A percentile compares a stretch with the other conserved stretches of the same genome.
phyloP scores from a whole-genome alignment of 2,329 filamentous ascomycete species.

The Clarireedia monteithiana region DNA sequence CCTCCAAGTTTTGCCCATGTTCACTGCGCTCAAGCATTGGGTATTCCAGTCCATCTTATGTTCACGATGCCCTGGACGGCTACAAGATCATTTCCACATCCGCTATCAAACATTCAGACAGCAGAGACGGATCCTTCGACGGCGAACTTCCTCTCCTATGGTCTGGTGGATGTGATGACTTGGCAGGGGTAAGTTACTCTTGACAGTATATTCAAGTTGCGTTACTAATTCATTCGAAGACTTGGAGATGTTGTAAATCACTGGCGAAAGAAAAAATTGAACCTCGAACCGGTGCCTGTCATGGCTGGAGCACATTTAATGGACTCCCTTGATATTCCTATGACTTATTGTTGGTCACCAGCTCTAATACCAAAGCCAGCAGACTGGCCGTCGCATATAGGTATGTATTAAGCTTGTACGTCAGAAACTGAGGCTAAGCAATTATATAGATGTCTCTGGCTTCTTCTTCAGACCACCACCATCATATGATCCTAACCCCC shows the following conservation, averaged over 20 bases:
- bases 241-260: conserved; percentile 70
- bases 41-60: conserved; percentile 1
- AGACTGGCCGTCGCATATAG: conserved; percentile 43
- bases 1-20: conserved; percentile 65
- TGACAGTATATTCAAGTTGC: not conserved
- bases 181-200: conserved; percentile 54
- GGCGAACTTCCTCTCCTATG: conserved; percentile 71
- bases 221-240: not conserved
- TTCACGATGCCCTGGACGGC: conserved; percentile 60
- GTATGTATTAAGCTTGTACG: not conserved
- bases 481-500: conserved; percentile 38
- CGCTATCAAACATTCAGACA: conserved; percentile 58
- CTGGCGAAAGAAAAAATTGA: conserved; percentile 60
- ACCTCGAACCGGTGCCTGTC: conserved; percentile 64
- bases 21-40: not conserved
- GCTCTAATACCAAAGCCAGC: not conserved
- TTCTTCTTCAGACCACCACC: conserved; percentile 68
- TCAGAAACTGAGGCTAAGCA: not conserved
- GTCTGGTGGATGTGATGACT: conserved; percentile 72
- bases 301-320: conserved; percentile 68
- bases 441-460: conserved; percentile 52
- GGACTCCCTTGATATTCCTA: conserved; percentile 64
- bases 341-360: conserved; percentile 61
- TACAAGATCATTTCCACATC: conserved; percentile 66
- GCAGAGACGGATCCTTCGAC: conserved; percentile 62